Evolutionary conservation across 1,284 basidiomycete genomes (phyloP), one percentile per base, ranked within the genome.

Genomic region (Tylopilus orsonianus): DNA sequence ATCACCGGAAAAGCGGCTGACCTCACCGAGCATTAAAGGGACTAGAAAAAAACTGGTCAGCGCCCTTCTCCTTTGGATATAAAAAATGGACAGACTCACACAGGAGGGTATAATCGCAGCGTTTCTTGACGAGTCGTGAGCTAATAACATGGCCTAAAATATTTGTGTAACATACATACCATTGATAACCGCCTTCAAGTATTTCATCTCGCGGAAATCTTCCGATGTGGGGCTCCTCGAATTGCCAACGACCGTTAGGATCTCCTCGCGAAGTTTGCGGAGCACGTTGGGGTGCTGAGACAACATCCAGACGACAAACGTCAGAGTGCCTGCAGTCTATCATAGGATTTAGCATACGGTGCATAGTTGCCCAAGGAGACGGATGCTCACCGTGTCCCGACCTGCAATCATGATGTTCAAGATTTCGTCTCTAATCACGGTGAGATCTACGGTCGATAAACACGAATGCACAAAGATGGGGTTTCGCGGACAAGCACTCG

Each of bases 31-130:
- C n/a, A 18, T 67, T 70, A 32, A 66, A 65, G 3, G 68, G 69
- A 8, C 67, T 81, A 27, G 3, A 41, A 4, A 29, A 52, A 12
- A n/a, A 30, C 13, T 5, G 5, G 13, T 64, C 32, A 62, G 20
- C 14, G 4, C 35, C 10, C 9, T 9, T 24, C 19, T 41, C 9
- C n/a, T 20, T 30, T 12, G 7, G 4, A 16, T 12, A 3, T 19
- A 8, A 36, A 30, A 35, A 37, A 19, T n/a, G 7, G 16, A 32
- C 0, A 40, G 8, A 62, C 75, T 59, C 66, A 82, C 73, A 85
- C 81, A 19, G 80, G 65, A 4, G 84, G 83, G 65, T 78, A 84
- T 8, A 86, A 56, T n/a, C 83, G 71, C 43, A 85, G 61, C 0
- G 78, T 79, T 65, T 85, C 83, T 79, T 41, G 22, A 49, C 4